These are phyloP conservation scores for Diplosphaera chodatii DNA, from an alignment of 139 green algal genomes.

Conservation along the genomic window DNA sequence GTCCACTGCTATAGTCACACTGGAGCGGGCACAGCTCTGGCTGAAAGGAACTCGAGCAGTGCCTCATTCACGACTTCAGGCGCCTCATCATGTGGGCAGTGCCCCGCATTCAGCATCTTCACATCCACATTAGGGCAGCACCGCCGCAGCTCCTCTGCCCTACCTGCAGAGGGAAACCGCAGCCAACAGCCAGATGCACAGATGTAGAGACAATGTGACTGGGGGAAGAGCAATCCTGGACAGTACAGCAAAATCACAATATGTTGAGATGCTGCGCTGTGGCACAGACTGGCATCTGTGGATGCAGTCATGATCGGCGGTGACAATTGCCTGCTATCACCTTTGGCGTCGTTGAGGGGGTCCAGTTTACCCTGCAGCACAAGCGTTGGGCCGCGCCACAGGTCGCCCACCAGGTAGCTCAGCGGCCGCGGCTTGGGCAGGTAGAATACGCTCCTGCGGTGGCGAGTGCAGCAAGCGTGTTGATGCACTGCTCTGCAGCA, in stretches of 20 bases:
- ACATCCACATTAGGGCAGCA: conserved; percentile 38
- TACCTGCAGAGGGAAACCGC: not conserved
- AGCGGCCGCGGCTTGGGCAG: conserved; percentile 73
- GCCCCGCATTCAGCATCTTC: conserved; percentile 50
- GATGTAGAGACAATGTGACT: not conserved
- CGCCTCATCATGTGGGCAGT: conserved; percentile 83
- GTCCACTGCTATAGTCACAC: no score
- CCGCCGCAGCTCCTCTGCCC: conserved; percentile 43
- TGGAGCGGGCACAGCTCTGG: not conserved
- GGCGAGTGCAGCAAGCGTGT: no score
- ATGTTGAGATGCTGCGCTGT: no score
- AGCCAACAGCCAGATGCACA: not conserved
- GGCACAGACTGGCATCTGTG: no score
- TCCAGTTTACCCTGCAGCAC: conserved; percentile 68
- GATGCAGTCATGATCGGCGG: not conserved
- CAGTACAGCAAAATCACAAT: no score
- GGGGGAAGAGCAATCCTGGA: no score
- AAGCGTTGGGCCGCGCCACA: conserved; percentile 57
- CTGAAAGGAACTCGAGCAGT: conserved; percentile 46
- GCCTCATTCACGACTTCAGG: conserved; percentile 56
- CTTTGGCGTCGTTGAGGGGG: conserved; percentile 74
- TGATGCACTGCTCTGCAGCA: no score
- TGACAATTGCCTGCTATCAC: not conserved
- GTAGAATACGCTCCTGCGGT: conserved; percentile 73
- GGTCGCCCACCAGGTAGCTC: conserved; percentile 69